Conservation (phyloP, 192 early-diverging fungal species). For the Backusella westeae region DNA sequence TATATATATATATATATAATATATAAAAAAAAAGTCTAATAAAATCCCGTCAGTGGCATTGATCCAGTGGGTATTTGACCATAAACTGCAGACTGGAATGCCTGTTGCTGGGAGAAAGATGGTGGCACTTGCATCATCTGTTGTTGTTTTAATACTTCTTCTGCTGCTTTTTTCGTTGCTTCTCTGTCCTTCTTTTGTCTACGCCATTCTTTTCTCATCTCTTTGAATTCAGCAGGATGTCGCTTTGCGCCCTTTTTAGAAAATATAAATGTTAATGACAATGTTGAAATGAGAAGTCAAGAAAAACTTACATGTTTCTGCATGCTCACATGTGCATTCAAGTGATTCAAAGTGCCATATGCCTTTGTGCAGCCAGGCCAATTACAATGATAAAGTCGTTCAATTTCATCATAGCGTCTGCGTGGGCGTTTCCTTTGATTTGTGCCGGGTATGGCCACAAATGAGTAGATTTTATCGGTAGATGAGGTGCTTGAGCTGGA, state of each 20-base stretch:
- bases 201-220: constrained; percentile 56
- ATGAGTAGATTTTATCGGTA: constrained; percentile 45
- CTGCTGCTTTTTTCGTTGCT: constrained; percentile 35
- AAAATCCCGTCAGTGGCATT: constrained; percentile 6
- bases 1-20: background rate
- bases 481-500: constrained; percentile 16
- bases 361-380: constrained; percentile 55
- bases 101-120: background rate
- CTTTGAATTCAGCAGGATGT: constrained; percentile 52
- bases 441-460: constrained; percentile 53
- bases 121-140: constrained; percentile 22
- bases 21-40: background rate
- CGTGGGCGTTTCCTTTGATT: constrained; percentile 59
- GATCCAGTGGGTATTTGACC: constrained; percentile 11
- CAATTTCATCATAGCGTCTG: constrained; percentile 62
- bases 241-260: constrained; percentile 27
- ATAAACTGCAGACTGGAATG: constrained; percentile 7
- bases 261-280: background rate
- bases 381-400: constrained; percentile 60
- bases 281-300: background rate
- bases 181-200: constrained; percentile 53
- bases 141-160: constrained; percentile 31
- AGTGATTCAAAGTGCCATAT: constrained; percentile 65
- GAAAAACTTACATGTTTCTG: constrained; percentile 53
- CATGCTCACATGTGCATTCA: constrained; percentile 69